phyloP scores from a whole-genome alignment of 2,329 filamentous ascomycete genomes.

The Cladosporium sp. region DNA sequence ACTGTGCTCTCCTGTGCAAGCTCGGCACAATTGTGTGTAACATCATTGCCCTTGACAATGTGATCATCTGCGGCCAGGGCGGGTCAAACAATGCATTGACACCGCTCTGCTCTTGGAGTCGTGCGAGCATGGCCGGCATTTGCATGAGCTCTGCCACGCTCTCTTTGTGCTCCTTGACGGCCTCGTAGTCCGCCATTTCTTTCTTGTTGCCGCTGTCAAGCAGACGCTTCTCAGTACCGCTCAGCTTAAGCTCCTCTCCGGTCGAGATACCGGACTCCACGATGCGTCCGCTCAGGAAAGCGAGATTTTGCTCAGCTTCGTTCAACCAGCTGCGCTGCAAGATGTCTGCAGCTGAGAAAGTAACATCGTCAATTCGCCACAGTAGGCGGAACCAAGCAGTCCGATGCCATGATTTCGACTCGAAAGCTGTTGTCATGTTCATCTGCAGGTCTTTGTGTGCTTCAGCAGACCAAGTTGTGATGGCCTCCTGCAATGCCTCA shows the following conservation, averaged over 20 bases:
- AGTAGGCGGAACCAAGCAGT: conserved; percentile 93
- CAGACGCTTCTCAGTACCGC: not conserved
- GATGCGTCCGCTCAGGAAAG: conserved; percentile 77
- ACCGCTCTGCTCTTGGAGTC: conserved; percentile 24
- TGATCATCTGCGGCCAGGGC: conserved; percentile 72
- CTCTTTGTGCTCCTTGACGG: conserved; percentile 15
- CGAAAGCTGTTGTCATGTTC: conserved; percentile 73
- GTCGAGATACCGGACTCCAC: conserved; percentile 55
- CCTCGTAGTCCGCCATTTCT: conserved; percentile 13
- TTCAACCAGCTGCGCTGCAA: conserved; percentile 72
- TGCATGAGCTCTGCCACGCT: conserved; percentile 28
- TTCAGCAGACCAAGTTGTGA: conserved; percentile 70
- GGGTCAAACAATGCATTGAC: conserved; percentile 31
- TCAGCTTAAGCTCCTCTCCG: conserved; percentile 21
- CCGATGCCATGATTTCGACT: conserved; percentile 70
- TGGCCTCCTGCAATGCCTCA: conserved; percentile 52
- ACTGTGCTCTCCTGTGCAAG: conserved; percentile 44
- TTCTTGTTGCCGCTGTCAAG: conserved; percentile 10
- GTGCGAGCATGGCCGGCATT: conserved; percentile 23
- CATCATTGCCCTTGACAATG: conserved; percentile 57
- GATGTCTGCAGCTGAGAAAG: conserved; percentile 75
- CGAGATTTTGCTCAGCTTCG: conserved; percentile 72
- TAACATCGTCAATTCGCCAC: conserved; percentile 90
- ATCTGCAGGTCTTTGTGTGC: conserved; percentile 81
- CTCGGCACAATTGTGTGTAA: conserved; percentile 38